Evolutionary conservation across 371 early-diverging fungal species (phyloP).

Genomic region (Funneliformis caledonium): DNA sequence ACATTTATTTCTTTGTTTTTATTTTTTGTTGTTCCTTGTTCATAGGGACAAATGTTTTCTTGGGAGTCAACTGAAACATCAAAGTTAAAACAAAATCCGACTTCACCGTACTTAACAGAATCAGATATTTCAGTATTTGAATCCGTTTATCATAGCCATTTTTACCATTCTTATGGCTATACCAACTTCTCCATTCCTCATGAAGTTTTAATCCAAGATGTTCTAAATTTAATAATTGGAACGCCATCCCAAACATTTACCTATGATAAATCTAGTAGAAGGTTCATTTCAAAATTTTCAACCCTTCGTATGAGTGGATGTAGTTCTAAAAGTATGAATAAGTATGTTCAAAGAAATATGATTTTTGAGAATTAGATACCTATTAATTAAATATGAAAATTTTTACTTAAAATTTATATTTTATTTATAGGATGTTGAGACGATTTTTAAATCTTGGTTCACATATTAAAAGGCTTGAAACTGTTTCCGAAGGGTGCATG

Average conservation of each 20-base stretch:
- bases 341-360: background rate
- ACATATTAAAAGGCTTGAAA: constrained; percentile 44
- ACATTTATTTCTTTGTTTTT: no score
- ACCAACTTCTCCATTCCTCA: background rate
- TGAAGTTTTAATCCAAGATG: constrained; percentile 9
- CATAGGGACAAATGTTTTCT: constrained; percentile 18
- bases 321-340: constrained; percentile 35
- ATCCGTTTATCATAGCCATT: constrained; percentile 18
- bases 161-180: constrained; percentile 14
- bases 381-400: background rate
- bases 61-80: constrained; percentile 33
- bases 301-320: constrained; percentile 34
- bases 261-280: constrained; percentile 19
- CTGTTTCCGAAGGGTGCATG: constrained; percentile 44
- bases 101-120: constrained; percentile 30
- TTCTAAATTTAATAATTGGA: constrained; percentile 25
- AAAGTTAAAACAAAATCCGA: background rate
- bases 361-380: background rate
- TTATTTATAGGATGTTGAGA: constrained; percentile 10
- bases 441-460: constrained; percentile 47
- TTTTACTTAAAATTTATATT: background rate
- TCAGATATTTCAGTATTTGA: constrained; percentile 17
- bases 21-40: no score
- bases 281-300: background rate
- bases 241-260: constrained; percentile 32